A percentile compares a stretch with the other conserved stretches of the same genome.
phyloP scores from a whole-genome alignment of 2,329 filamentous ascomycete genomes.

The Colletotrichum aenigma region DNA sequence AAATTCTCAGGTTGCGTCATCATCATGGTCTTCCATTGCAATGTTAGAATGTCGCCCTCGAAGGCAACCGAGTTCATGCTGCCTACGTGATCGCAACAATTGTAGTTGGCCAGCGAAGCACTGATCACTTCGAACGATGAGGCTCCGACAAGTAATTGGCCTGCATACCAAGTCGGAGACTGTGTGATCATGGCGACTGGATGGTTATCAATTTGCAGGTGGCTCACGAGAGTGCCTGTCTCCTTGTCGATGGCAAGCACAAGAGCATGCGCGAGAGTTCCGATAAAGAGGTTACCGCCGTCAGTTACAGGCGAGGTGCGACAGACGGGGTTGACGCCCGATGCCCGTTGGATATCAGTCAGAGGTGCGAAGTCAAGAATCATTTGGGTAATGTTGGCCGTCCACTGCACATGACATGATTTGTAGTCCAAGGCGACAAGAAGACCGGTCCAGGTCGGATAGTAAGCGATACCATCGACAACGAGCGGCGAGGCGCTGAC shows the following conservation, averaged over 20 bases:
- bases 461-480: conserved; percentile 26
- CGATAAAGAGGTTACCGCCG: neutral
- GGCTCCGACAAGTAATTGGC: neutral
- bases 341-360: neutral
- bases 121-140: neutral
- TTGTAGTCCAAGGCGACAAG: conserved; percentile 34
- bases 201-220: neutral
- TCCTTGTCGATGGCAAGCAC: neutral
- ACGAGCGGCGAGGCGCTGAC: conserved; percentile 16
- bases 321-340: neutral
- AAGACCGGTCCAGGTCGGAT: conserved; percentile 32
- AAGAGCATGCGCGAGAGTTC: neutral
- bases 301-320: neutral
- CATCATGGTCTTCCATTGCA: neutral
- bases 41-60: neutral
- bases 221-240: neutral
- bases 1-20: neutral
- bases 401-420: conserved; percentile 17
- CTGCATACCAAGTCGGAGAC: neutral
- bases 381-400: neutral
- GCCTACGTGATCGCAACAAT: neutral
- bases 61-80: neutral
- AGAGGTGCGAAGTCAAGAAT: neutral
- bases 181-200: neutral
- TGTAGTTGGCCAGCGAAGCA: neutral